A percentile compares a stretch with the other conserved stretches of the same genome.
phyloP scores from a whole-genome alignment of 768 basidiomycete species.

The Pleurotus tuber-regium region DNA sequence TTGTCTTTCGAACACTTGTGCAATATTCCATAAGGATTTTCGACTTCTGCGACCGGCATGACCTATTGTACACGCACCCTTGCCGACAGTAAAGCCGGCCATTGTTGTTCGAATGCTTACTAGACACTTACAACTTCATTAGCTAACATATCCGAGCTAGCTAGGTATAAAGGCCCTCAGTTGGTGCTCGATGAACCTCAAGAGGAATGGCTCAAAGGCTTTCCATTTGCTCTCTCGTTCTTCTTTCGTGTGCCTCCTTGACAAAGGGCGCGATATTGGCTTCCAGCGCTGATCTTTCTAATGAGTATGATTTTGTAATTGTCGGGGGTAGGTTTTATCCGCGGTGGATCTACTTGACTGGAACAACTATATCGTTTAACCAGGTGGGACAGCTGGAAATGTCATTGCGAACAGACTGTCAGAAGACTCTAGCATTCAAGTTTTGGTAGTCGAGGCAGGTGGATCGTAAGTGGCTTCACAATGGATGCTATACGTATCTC shows the following conservation, averaged over 20 bases:
- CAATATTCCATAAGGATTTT: too few relatives aligned
- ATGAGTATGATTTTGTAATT: constrained; percentile 27
- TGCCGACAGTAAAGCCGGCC: background rate
- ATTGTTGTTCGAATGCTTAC: background rate
- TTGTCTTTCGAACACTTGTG: too few relatives aligned
- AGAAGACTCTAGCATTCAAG: constrained; percentile 19
- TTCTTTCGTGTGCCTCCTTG: background rate
- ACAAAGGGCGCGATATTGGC: background rate
- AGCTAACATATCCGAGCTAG: background rate
- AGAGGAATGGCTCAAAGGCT: background rate
- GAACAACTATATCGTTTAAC: constrained; percentile 5
- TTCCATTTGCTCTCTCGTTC: background rate
- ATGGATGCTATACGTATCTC: background rate
- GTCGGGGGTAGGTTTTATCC: constrained; percentile 23
- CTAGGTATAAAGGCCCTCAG: background rate
- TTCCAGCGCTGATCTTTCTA: background rate
- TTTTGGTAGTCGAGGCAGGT: constrained; percentile 24
- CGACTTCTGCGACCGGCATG: background rate
- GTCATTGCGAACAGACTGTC: constrained; percentile 25
- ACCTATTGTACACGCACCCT: background rate
- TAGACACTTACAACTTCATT: background rate
- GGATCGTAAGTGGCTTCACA: constrained; percentile 11
- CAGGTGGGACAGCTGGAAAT: constrained; percentile 26
- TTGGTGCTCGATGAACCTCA: background rate
- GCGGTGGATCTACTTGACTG: background rate